These are phyloP conservation scores for Metrosideros polymorpha DNA, from an alignment of 441 rosid genomes.

Conservation along the genomic window DNA sequence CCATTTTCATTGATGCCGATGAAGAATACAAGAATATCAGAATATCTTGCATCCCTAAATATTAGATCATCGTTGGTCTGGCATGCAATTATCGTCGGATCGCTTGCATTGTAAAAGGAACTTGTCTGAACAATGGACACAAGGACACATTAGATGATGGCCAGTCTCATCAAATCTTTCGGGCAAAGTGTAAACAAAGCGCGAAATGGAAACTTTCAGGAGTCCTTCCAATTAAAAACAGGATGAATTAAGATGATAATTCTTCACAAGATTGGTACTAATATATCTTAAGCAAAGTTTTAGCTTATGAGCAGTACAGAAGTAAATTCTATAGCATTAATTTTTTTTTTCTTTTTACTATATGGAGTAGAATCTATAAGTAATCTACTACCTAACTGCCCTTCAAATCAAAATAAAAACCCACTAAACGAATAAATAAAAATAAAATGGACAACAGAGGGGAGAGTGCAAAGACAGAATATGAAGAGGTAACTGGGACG, in stretches of 20 bases:
- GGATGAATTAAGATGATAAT: neutral
- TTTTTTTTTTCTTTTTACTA: neutral
- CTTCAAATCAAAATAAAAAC: neutral
- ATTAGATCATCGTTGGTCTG: neutral
- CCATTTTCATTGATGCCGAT: neutral
- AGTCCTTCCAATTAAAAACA: neutral
- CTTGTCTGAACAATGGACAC: neutral
- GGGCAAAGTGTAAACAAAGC: neutral
- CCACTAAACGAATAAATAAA: neutral
- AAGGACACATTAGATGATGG: neutral
- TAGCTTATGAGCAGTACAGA: neutral
- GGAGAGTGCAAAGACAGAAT: neutral
- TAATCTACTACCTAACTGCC: neutral
- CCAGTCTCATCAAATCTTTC: neutral
- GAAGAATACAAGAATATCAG: neutral
- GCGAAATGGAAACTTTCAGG: neutral
- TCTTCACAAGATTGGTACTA: neutral
- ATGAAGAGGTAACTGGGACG: neutral
- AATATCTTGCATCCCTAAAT: neutral
- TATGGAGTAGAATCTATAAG: neutral
- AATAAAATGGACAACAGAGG: neutral
- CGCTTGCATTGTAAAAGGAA: neutral
- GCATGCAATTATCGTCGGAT: neutral
- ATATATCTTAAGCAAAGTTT: neutral
- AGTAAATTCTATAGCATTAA: neutral